Evolutionary conservation across 2,329 filamentous ascomycete genomes (phyloP).

Genomic region (Fusarium sp.): DNA sequence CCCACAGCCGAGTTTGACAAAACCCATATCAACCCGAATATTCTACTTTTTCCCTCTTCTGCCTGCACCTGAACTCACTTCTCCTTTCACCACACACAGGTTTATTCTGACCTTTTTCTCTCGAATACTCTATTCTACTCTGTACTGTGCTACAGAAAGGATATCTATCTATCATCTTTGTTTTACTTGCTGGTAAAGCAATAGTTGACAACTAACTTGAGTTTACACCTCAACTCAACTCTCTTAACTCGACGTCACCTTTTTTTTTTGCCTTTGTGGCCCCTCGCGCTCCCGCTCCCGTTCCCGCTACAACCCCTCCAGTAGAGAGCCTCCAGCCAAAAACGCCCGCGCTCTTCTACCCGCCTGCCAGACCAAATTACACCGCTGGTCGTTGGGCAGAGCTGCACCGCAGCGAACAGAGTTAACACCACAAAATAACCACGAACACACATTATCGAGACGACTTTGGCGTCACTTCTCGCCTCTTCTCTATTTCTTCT

Average conservation of each 20-base stretch:
- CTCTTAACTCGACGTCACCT: slow-evolving; percentile 29
- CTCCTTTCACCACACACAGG: slow-evolving; percentile 39
- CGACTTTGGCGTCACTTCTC: slow-evolving; percentile 25
- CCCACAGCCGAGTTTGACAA: slow-evolving; percentile 45
- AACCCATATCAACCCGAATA: slow-evolving; percentile 44
- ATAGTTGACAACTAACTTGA: slow-evolving; percentile 12
- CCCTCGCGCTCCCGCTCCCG: slow-evolving; percentile 38
- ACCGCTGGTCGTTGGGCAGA: slow-evolving; percentile 43
- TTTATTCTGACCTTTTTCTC: slow-evolving; percentile 24
- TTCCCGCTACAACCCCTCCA: slow-evolving; percentile 34
- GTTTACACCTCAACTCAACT: slow-evolving; percentile 12
- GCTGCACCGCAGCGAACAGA: slow-evolving; percentile 42
- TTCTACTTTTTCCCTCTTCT: slow-evolving; percentile 38
- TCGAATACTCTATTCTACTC: slow-evolving; percentile 7
- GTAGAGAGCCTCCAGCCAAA: slow-evolving; percentile 33
- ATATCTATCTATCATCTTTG: slow-evolving; percentile 1
- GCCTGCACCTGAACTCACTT: slow-evolving; percentile 35
- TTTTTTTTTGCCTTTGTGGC: slow-evolving; percentile 35
- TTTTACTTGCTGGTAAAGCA: slow-evolving; percentile 18
- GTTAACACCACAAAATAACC: slow-evolving; percentile 33
- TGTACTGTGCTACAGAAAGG: slow-evolving; percentile 8
- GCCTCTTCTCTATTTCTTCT: slow-evolving; percentile 15
- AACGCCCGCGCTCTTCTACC: slow-evolving; percentile 35
- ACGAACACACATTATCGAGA: slow-evolving; percentile 28
- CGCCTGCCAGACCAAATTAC: slow-evolving; percentile 40